Conservation (phyloP, 164 flowering plant genomes). For the Litsea cubeba region DNA sequence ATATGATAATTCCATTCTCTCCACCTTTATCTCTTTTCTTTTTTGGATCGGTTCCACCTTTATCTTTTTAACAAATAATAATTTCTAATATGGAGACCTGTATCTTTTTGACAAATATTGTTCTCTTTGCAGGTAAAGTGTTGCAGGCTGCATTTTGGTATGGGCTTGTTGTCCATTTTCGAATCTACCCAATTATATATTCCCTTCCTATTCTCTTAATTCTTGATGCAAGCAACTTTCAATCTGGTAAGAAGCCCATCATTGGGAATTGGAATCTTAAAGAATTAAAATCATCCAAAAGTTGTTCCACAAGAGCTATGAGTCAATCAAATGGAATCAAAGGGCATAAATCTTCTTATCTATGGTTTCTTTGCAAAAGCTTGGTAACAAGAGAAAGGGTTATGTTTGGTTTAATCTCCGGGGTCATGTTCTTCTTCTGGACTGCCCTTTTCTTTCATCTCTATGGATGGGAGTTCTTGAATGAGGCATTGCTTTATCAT, state of each 20-base stretch:
- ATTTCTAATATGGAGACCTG: background rate
- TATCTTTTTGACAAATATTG: background rate
- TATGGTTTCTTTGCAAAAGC: conserved; percentile 28
- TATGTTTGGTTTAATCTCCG: conserved; percentile 65
- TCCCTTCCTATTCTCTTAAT: conserved; percentile 70
- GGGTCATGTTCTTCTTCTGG: conserved; percentile 51
- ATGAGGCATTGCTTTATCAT: conserved; percentile 89
- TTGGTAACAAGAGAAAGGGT: conserved; percentile 50
- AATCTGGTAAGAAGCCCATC: conserved; percentile 41
- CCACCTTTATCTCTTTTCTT: no score
- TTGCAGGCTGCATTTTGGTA: conserved; percentile 88
- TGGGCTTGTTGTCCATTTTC: conserved; percentile 90
- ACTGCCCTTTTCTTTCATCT: conserved; percentile 66
- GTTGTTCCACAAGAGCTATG: background rate
- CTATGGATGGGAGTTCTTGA: conserved; percentile 78
- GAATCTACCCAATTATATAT: conserved; percentile 91
- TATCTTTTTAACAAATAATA: no score
- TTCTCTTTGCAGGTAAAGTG: conserved; percentile 44
- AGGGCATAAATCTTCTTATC: conserved; percentile 7
- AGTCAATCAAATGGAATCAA: background rate
- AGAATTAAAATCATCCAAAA: conserved; percentile 18
- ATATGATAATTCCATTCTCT: no score
- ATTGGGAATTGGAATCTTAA: conserved; percentile 37
- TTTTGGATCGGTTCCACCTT: no score
- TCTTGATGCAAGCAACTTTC: conserved; percentile 50